These are phyloP conservation scores for Sphaerulina populicola DNA, from an alignment of 2,329 filamentous ascomycete species.

Conservation along the genomic window DNA sequence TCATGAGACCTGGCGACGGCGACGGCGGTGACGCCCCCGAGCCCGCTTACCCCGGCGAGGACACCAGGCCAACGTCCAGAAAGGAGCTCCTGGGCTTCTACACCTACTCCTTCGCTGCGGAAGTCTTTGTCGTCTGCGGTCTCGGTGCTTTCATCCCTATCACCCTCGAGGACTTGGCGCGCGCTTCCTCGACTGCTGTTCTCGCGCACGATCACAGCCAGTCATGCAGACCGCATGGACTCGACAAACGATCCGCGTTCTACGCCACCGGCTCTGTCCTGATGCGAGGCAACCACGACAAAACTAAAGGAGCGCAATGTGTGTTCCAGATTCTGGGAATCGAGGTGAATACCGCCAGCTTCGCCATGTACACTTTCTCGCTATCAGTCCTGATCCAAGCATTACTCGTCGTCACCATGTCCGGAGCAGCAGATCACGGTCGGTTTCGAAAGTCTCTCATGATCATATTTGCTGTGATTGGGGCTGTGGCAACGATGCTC, in stretches of 20 bases:
- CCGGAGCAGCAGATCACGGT: constrained; percentile 89
- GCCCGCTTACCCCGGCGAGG: constrained; percentile 68
- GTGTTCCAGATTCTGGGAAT: constrained; percentile 72
- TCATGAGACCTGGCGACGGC: constrained; percentile 15
- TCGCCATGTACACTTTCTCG: constrained; percentile 98
- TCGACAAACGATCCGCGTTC: constrained; percentile 4
- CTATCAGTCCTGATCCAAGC: constrained; percentile 84
- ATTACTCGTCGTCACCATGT: constrained; percentile 88
- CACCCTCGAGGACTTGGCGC: constrained; percentile 82
- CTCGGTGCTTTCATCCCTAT: constrained; percentile 90
- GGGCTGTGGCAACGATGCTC: constrained; percentile 75
- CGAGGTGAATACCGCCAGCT: constrained; percentile 90
- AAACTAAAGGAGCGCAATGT: constrained; percentile 55
- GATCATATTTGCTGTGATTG: constrained; percentile 72
- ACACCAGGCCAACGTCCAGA: constrained; percentile 74
- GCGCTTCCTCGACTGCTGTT: constrained; percentile 69
- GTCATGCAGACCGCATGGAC: constrained; percentile 49
- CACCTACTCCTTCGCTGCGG: constrained; percentile 88
- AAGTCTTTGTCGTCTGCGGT: constrained; percentile 91
- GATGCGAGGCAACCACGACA: background rate
- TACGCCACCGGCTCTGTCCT: background rate
- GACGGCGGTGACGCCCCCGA: constrained; percentile 9
- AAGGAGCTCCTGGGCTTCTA: constrained; percentile 94
- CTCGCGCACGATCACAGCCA: constrained; percentile 67
- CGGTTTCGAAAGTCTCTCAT: constrained; percentile 78